A percentile compares a stretch with the other conserved stretches of the same genome.
These are phyloP conservation scores for Starmerella geochares DNA, from an alignment of 805 yeast genomes.

Conservation along the genomic window DNA sequence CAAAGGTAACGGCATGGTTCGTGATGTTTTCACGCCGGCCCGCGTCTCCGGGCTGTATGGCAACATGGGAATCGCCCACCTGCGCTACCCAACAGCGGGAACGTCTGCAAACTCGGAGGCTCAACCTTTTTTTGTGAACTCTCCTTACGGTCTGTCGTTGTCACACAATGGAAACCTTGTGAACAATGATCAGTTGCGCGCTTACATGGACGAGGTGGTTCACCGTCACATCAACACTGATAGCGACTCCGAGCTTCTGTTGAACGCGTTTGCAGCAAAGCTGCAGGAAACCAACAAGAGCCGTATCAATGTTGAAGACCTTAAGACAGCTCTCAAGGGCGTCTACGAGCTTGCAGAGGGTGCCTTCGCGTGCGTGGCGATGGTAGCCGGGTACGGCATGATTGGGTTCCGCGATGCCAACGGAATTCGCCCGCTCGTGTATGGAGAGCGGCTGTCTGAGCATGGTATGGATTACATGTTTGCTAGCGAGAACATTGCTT, in stretches of 20 bases:
- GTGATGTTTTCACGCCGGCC: constrained; percentile 84
- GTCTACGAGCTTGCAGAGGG: constrained; percentile 77
- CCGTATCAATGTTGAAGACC: constrained; percentile 82
- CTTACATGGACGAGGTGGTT: constrained; percentile 80
- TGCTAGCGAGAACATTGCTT: constrained; percentile 89
- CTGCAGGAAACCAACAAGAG: constrained; percentile 84
- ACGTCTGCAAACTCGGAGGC: constrained; percentile 93
- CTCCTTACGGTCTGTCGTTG: constrained; percentile 86
- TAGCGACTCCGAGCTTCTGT: constrained; percentile 81
- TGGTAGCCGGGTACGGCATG: constrained; percentile 92
- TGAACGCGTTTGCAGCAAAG: constrained; percentile 86
- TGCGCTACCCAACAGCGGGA: constrained; percentile 97
- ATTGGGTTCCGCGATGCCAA: constrained; percentile 96
- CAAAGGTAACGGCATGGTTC: constrained; percentile 97
- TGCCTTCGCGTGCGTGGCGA: constrained; percentile 92
- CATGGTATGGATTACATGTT: constrained; percentile 84
- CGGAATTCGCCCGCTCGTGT: constrained; percentile 84
- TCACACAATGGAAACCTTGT: constrained; percentile 94
- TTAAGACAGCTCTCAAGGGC: constrained; percentile 75
- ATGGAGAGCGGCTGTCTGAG: constrained; percentile 65
- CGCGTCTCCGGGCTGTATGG: constrained; percentile 77
- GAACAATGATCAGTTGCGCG: constrained; percentile 65
- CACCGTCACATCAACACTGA: constrained; percentile 98
- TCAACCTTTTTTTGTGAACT: constrained; percentile 94
- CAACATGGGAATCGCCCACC: constrained; percentile 87